Conservation (phyloP, 148 eudicot genomes). For the Tetragonia tetragonoides region DNA sequence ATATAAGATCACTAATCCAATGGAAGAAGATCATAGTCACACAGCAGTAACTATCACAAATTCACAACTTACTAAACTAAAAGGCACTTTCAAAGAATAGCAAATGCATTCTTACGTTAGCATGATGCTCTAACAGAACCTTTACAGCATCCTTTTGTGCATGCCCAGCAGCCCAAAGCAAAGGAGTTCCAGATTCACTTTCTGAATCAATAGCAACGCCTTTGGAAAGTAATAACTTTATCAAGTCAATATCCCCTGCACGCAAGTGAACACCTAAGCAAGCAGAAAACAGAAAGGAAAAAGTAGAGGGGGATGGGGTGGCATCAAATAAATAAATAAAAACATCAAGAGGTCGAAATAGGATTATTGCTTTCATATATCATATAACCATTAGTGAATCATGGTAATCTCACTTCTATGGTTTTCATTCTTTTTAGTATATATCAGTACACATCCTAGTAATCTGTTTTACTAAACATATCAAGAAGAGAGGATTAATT, state of each 20-base stretch:
- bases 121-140: constrained; percentile 72
- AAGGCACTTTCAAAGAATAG: not conserved
- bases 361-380: not conserved
- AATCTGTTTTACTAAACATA: no score
- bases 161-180: constrained; percentile 99
- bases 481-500: no score
- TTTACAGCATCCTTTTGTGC: constrained; percentile 73
- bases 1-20: not conserved
- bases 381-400: not conserved
- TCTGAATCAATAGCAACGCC: constrained; percentile 68
- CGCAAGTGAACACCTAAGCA: constrained; percentile 18
- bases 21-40: not conserved
- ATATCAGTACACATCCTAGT: not conserved
- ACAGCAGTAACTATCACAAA: not conserved
- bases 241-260: constrained; percentile 78
- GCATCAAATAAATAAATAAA: no score
- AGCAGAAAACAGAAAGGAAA: not conserved
- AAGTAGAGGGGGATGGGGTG: not conserved
- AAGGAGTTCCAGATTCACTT: constrained; percentile 96
- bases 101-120: constrained; percentile 54
- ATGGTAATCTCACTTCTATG: not conserved
- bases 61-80: not conserved
- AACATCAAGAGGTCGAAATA: not conserved
- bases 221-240: constrained; percentile 63
- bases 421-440: not conserved